Evolutionary conservation across 2,329 filamentous ascomycete species (phyloP).

Genomic region (Thielaviopsis punctulata): DNA sequence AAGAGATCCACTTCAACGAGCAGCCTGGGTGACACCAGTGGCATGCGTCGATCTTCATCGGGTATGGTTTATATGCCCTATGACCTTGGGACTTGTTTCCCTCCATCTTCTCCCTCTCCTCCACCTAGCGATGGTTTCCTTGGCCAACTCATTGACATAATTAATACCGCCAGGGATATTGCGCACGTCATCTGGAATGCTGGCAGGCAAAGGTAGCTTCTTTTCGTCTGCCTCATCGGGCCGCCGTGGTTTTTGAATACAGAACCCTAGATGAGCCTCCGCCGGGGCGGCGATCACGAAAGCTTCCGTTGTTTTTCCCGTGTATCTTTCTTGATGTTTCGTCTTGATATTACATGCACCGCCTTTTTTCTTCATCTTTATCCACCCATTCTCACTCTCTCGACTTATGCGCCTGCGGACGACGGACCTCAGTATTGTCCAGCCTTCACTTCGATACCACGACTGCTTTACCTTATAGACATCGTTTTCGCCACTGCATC

Average conservation of each 20-base stretch:
- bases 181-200: constrained; percentile 58
- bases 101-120: constrained; percentile 2
- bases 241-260: not conserved
- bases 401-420: not conserved
- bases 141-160: constrained; percentile 65
- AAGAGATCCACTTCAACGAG: constrained; percentile 31
- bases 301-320: not conserved
- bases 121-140: constrained; percentile 45
- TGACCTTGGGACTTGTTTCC: constrained; percentile 49
- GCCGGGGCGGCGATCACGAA: too few species aligned
- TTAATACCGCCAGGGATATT: constrained; percentile 55
- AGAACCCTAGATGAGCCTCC: too few species aligned
- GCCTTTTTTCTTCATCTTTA: not conserved
- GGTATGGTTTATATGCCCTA: constrained; percentile 78
- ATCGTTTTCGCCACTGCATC: not conserved
- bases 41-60: constrained; percentile 62
- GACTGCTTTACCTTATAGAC: not conserved
- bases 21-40: constrained; percentile 35
- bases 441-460: not conserved
- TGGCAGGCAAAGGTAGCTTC: constrained; percentile 37
- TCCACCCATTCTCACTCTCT: not conserved
- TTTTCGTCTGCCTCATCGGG: constrained; percentile 3
- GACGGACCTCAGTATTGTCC: not conserved
- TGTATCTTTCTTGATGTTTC: not conserved
- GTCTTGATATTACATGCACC: too few species aligned